Base-by-base conservation (phyloP, 768 basidiomycete genomes). In the Collybia mongolica region DNA sequence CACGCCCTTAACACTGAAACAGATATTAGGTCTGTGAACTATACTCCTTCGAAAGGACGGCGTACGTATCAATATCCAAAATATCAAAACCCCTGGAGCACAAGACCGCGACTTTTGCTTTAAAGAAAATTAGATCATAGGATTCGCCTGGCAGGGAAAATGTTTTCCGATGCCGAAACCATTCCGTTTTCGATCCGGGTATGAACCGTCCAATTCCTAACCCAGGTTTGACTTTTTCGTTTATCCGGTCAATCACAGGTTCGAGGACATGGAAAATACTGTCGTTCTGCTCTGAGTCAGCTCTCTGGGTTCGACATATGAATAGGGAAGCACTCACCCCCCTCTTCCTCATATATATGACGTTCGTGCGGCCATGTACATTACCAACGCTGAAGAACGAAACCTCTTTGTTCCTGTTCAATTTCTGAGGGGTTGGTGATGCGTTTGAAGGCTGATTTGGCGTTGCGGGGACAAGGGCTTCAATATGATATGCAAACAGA, bases 261-360 rank as follows among this genome's bases (percentile, higher is more conserved):
- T 99, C 96, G 28, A 98, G 76, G 7, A 93, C 94, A 49, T 90
- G 85, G 75, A 99, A 98, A 37, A 93, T 83, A 49, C 91, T 93
- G 55, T 95, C 91, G 44, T 86, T 75, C 75, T 76, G 46, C 3
- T 7, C 75, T 11, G 37, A 2, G 7, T 53, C n/a, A 57, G 28
- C 18, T 51, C 18, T 51, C 4, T 29, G n/a, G 6, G 35, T 17
- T 23, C 77, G 80, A 57, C 83, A 5, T 12, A 32, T 32, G 14
- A 6, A 32, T 14, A 32, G 17, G 77, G 42, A 83, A 51, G 1
- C 54, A 40, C 72, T 54, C 54, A 80, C 80, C 68, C 91, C 91
- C 70, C 88, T 94, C 70, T 90, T 92, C 79, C 93, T 94, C 89
- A 98, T 97, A 66, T 92, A 98, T 44, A 97, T 85, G 9, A 99